A percentile compares a stretch with the other conserved stretches of the same genome.
phyloP scores from a whole-genome alignment of 768 basidiomycete species.

The Suillus ampliporus region DNA sequence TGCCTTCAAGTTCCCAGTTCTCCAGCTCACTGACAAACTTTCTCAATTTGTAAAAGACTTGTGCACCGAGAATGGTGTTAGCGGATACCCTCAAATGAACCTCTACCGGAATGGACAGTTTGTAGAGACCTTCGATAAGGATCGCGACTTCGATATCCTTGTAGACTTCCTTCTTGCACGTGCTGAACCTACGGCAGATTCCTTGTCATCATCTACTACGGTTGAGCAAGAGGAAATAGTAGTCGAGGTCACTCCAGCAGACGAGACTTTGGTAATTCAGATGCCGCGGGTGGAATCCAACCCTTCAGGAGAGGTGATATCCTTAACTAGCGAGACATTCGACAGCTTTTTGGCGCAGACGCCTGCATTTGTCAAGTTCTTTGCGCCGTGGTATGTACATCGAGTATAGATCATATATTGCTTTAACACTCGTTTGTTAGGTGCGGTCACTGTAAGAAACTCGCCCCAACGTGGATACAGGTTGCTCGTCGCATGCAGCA shows the following conservation, averaged over 20 bases:
- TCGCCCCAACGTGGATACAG: constrained; percentile 81
- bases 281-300: constrained; percentile 21
- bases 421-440: constrained; percentile 30
- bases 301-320: constrained; percentile 31
- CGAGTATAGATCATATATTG: background rate
- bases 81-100: constrained; percentile 77
- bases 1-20: background rate
- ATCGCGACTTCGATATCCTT: constrained; percentile 59
- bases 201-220: constrained; percentile 14
- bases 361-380: constrained; percentile 78
- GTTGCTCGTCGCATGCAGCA: constrained; percentile 74
- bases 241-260: constrained; percentile 7
- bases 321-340: constrained; percentile 42
- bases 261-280: constrained; percentile 23
- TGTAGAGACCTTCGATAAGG: constrained; percentile 58
- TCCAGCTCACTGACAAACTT: background rate
- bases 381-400: constrained; percentile 75
- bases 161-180: constrained; percentile 59
- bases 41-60: constrained; percentile 58
- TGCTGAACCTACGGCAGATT: constrained; percentile 31
- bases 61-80: constrained; percentile 70
- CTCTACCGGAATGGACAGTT: constrained; percentile 72
- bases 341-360: constrained; percentile 46
- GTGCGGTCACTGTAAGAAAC: constrained; percentile 97
- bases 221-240: constrained; percentile 13